These are phyloP conservation scores for Fusarium tjaetaba DNA, from an alignment of 2,329 filamentous ascomycete species.

Conservation along the genomic window DNA sequence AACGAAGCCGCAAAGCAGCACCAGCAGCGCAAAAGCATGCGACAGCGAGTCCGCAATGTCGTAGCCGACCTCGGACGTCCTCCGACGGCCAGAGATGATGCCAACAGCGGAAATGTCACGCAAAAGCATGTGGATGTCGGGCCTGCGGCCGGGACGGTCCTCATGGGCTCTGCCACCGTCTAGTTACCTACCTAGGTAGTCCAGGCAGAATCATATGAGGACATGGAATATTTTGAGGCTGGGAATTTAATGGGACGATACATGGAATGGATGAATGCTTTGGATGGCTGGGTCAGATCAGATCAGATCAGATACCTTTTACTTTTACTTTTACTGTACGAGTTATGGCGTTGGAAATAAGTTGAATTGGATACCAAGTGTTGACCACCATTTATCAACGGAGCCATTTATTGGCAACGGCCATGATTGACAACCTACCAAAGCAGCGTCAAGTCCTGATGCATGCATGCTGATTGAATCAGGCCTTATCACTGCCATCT, in stretches of 20 bases:
- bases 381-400: background rate
- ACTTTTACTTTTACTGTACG: background rate
- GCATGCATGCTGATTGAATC: background rate
- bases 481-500: background rate
- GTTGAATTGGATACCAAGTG: background rate
- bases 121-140: conserved; percentile 44
- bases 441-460: background rate
- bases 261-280: background rate
- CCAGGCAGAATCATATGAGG: background rate
- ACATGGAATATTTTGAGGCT: background rate
- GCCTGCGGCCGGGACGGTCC: conserved; percentile 36
- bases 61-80: conserved; percentile 48
- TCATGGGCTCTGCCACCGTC: conserved; percentile 39
- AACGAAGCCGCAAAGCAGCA: conserved; percentile 9
- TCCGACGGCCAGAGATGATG: conserved; percentile 47
- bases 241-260: background rate
- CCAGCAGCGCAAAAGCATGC: conserved; percentile 41
- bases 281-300: background rate
- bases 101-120: conserved; percentile 45
- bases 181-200: background rate
- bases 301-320: background rate
- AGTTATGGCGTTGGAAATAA: conserved; percentile 4
- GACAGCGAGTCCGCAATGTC: conserved; percentile 48
- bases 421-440: background rate
- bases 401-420: background rate